Conservation (phyloP, 345 rosid genomes). For the Nasturtium officinale region DNA sequence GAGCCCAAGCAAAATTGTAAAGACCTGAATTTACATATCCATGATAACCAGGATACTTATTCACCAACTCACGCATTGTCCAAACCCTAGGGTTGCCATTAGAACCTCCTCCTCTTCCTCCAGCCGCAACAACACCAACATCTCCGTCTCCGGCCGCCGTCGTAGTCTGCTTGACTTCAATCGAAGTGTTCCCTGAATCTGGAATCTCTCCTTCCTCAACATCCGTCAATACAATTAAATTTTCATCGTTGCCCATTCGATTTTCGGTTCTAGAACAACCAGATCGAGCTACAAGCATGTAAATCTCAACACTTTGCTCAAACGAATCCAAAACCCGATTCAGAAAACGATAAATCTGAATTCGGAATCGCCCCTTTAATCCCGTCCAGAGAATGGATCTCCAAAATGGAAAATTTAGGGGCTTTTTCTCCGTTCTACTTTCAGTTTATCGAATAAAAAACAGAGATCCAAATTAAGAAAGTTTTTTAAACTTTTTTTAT, state of each 20-base stretch:
- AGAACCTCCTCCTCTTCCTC: slow-evolving; percentile 32
- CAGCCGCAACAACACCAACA: slow-evolving; percentile 14
- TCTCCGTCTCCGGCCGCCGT: slow-evolving; percentile 22
- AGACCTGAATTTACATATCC: slow-evolving; percentile 63
- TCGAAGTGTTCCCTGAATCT: slow-evolving; percentile 45
- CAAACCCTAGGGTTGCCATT: slow-evolving; percentile 64
- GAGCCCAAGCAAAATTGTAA: slow-evolving; percentile 92
- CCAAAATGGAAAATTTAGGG: slow-evolving; percentile 30
- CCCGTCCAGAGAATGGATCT: slow-evolving; percentile 21
- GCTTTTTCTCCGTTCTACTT: background rate
- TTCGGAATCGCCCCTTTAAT: background rate
- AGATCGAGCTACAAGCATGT: slow-evolving; percentile 43
- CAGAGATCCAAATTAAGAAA: slow-evolving; percentile 31
- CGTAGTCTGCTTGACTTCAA: slow-evolving; percentile 35
- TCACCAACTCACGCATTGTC: slow-evolving; percentile 74
- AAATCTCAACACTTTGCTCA: slow-evolving; percentile 20
- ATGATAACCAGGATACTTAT: slow-evolving; percentile 55
- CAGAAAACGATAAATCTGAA: background rate
- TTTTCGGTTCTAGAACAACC: slow-evolving; percentile 40
- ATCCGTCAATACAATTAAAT: slow-evolving; percentile 48
- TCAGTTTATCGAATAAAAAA: slow-evolving; percentile 27
- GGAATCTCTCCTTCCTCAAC: slow-evolving; percentile 95
- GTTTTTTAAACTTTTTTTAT: background rate
- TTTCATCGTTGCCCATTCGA: slow-evolving; percentile 52
- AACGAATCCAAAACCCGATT: slow-evolving; percentile 11